A percentile compares a stretch with the other conserved stretches of the same genome.
Evolutionary conservation across 176 grass and related monocot species (phyloP).

Genomic region (Musa troglodytarum): DNA sequence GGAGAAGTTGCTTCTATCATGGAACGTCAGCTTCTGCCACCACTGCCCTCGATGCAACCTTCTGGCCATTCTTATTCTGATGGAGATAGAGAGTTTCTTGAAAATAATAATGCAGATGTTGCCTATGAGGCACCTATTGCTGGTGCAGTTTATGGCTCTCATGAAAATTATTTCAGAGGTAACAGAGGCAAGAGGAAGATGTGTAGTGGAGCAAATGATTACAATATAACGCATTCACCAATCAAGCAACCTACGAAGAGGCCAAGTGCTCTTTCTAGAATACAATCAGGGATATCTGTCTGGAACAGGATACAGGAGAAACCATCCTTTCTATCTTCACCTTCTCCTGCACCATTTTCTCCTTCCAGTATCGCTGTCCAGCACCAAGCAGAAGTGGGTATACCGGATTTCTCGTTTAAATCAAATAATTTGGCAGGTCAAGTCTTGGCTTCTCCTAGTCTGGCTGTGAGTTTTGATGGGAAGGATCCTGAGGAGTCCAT

Average conservation of each 20-base stretch:
- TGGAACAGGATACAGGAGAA: constrained; percentile 84
- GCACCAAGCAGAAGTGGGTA: constrained; percentile 9
- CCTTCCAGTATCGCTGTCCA: constrained; percentile 16
- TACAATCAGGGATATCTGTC: constrained; percentile 44
- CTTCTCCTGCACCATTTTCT: constrained; percentile 27
- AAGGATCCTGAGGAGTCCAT: constrained; percentile 31
- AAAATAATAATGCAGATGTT: constrained; percentile 25
- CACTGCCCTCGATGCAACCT: background rate
- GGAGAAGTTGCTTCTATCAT: background rate
- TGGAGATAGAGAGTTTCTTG: background rate
- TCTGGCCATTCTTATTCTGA: background rate
- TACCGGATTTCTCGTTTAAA: constrained; percentile 14
- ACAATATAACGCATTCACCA: constrained; percentile 12
- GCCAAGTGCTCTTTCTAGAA: constrained; percentile 31
- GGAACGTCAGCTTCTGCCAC: background rate
- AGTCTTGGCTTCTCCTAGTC: background rate
- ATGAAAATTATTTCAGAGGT: constrained; percentile 13
- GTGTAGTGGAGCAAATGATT: constrained; percentile 5
- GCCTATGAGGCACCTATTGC: constrained; percentile 1
- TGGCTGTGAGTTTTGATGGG: constrained; percentile 26
- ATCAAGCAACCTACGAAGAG: constrained; percentile 31
- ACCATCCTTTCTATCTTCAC: constrained; percentile 11
- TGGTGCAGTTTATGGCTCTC: constrained; percentile 11
- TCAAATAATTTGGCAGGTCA: constrained; percentile 11
- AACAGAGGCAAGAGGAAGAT: constrained; percentile 58